Percentiles rank a stretch among this genome's conserved stretches.
Evolutionary conservation across 208 protist species (phyloP).

Genomic region (Chromosphaera perkinsii): DNA sequence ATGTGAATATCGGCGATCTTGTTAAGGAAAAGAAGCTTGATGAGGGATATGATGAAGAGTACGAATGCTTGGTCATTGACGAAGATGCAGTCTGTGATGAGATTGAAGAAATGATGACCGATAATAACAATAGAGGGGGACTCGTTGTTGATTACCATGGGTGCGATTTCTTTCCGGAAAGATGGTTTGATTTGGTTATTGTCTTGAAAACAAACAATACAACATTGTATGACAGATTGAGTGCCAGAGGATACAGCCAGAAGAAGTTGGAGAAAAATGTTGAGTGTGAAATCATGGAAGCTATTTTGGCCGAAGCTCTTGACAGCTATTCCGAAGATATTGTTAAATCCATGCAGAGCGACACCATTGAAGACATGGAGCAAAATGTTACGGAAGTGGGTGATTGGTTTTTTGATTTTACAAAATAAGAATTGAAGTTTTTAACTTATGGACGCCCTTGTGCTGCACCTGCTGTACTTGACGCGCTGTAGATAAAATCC

Average conservation of each 20-base stretch:
- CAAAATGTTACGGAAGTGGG: conserved; percentile 64
- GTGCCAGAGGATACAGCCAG: conserved; percentile 74
- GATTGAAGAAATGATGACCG: conserved; percentile 80
- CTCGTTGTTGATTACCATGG: conserved; percentile 89
- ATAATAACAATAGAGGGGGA: too few species aligned
- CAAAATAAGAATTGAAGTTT: too few species aligned
- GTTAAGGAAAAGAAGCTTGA: conserved; percentile 80
- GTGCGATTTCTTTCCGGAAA: conserved; percentile 90
- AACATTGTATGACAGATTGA: conserved; percentile 79
- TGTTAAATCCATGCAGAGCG: conserved; percentile 71
- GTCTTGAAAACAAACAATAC: conserved; percentile 81
- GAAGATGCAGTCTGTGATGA: conserved; percentile 88
- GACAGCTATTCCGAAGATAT: conserved; percentile 79
- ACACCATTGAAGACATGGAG: conserved; percentile 83
- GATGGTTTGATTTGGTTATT: conserved; percentile 93
- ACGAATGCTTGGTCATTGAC: conserved; percentile 82
- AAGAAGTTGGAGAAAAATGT: conserved; percentile 90
- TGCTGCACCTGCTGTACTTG: too few species aligned
- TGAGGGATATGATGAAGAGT: conserved; percentile 78
- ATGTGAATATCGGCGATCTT: conserved; percentile 79
- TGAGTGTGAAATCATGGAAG: conserved; percentile 89
- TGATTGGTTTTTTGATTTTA: conserved; percentile 47
- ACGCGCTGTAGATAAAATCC: too few species aligned
- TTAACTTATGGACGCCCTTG: too few species aligned
- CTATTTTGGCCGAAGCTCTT: conserved; percentile 87